Conservation (phyloP, 306 rosid species). For the Dryas drummondii region DNA sequence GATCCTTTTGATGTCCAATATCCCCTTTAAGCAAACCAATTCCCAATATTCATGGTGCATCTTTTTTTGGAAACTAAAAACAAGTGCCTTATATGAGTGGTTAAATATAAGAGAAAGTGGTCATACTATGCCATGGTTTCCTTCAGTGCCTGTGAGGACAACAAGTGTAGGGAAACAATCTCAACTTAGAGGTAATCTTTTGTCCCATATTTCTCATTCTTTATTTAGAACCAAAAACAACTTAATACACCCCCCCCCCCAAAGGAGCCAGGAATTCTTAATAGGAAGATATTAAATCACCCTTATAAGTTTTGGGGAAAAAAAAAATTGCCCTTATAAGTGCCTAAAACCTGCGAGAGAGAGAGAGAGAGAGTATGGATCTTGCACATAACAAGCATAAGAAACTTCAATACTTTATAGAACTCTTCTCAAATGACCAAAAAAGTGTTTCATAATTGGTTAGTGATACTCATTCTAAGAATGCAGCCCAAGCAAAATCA, state of each 20-base stretch:
- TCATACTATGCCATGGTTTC: not conserved
- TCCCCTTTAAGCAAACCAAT: not conserved
- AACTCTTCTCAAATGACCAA: not conserved
- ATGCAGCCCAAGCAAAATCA: not conserved
- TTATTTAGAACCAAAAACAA: not conserved
- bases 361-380: not conserved
- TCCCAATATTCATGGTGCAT: not conserved
- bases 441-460: not conserved
- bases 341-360: not conserved
- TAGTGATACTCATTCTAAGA: not conserved
- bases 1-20: constrained; percentile 6
- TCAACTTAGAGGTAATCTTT: not conserved
- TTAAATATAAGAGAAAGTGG: not conserved
- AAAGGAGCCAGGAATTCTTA: too few species aligned
- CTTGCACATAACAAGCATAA: not conserved
- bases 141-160: not conserved
- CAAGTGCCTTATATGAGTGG: not conserved
- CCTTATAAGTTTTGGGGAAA: too few species aligned
- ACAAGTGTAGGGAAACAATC: not conserved
- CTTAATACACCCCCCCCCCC: not conserved
- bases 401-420: not conserved
- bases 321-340: not conserved
- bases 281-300: too few species aligned
- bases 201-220: not conserved
- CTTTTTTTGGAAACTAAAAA: not conserved